Conservation (phyloP, 1,139 yeast genomes). For the Suhomyces bolitotheri region DNA sequence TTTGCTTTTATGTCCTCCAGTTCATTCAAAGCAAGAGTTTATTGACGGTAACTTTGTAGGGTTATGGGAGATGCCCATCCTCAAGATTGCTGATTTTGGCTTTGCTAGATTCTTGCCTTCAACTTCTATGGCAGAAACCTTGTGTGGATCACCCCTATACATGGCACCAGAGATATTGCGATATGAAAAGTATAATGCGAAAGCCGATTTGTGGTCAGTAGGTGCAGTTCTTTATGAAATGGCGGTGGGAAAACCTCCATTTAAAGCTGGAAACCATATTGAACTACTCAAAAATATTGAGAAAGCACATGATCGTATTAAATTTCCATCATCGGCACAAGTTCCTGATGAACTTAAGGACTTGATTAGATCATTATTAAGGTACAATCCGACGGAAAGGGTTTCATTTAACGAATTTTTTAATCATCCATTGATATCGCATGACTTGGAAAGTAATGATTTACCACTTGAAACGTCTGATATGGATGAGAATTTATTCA, state of each 20-base stretch:
- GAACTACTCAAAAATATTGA: slow-evolving; percentile 86
- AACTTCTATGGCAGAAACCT: slow-evolving; percentile 91
- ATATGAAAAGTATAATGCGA: slow-evolving; percentile 93
- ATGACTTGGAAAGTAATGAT: slow-evolving; percentile 49
- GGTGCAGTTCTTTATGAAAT: slow-evolving; percentile 95
- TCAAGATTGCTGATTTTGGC: slow-evolving; percentile 96
- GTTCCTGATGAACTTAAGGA: slow-evolving; percentile 65
- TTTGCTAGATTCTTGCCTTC: slow-evolving; percentile 93
- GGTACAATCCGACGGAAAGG: slow-evolving; percentile 83
- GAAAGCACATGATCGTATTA: slow-evolving; percentile 71
- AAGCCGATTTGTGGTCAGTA: slow-evolving; percentile 97
- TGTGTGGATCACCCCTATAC: slow-evolving; percentile 95
- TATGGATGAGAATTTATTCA: slow-evolving; percentile 75
- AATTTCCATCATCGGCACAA: slow-evolving; percentile 65
- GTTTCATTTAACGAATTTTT: slow-evolving; percentile 88
- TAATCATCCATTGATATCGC: slow-evolving; percentile 54
- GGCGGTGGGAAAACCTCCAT: slow-evolving; percentile 95
- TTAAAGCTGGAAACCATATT: slow-evolving; percentile 87
- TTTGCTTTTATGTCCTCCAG: slow-evolving; percentile 74
- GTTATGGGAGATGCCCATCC: slow-evolving; percentile 81
- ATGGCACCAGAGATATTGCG: slow-evolving; percentile 98
- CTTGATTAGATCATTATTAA: slow-evolving; percentile 72
- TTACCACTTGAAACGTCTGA: slow-evolving; percentile 66
- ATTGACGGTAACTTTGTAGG: slow-evolving; percentile 64
- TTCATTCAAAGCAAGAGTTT: slow-evolving; percentile 61